Conservation (phyloP, 768 basidiomycete species). For the Dentipellis fragilis region DNA sequence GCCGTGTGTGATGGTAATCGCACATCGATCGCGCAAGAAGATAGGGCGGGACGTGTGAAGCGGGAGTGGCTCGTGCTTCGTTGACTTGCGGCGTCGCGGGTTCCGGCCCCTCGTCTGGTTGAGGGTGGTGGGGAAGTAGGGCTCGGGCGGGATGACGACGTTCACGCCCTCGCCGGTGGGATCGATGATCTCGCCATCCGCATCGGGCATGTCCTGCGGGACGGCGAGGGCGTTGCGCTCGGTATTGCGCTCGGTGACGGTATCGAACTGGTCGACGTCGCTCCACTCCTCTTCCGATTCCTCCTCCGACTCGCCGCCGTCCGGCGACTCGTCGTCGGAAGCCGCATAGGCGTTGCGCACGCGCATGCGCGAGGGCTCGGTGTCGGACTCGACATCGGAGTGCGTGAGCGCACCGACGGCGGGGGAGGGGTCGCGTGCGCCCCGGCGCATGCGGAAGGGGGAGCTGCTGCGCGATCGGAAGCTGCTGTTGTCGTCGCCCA, state of each 20-base stretch:
- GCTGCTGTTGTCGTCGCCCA: slow-evolving; percentile 18
- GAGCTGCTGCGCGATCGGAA: slow-evolving; percentile 68
- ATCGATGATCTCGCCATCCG: slow-evolving; percentile 52
- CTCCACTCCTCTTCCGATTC: slow-evolving; percentile 50
- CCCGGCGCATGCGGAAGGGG: slow-evolving; percentile 68
- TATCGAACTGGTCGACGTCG: slow-evolving; percentile 61
- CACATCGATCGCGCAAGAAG: slow-evolving; percentile 89
- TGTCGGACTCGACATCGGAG: slow-evolving; percentile 56
- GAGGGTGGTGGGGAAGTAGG: slow-evolving; percentile 70
- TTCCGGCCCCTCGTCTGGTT: slow-evolving; percentile 30
- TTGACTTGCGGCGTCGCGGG: slow-evolving; percentile 48
- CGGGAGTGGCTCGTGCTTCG: slow-evolving; percentile 53
- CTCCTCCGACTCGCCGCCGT: slow-evolving; percentile 35
- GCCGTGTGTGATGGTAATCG: slow-evolving; percentile 82
- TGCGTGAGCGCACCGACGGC: slow-evolving; percentile 40
- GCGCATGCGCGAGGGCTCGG: slow-evolving; percentile 36
- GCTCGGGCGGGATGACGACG: slow-evolving; percentile 75
- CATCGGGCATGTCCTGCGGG: slow-evolving; percentile 38
- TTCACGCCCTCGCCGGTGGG: slow-evolving; percentile 90
- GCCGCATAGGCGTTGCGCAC: slow-evolving; percentile 54
- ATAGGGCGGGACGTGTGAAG: slow-evolving; percentile 65
- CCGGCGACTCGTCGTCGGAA: slow-evolving; percentile 55
- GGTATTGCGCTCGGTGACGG: slow-evolving; percentile 80
- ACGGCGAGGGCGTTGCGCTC: slow-evolving; percentile 65
- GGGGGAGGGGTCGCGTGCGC: slow-evolving; percentile 43